These are phyloP conservation scores for Aquilaria malaccensis DNA, from an alignment of 345 rosid genomes.

Conservation along the genomic window DNA sequence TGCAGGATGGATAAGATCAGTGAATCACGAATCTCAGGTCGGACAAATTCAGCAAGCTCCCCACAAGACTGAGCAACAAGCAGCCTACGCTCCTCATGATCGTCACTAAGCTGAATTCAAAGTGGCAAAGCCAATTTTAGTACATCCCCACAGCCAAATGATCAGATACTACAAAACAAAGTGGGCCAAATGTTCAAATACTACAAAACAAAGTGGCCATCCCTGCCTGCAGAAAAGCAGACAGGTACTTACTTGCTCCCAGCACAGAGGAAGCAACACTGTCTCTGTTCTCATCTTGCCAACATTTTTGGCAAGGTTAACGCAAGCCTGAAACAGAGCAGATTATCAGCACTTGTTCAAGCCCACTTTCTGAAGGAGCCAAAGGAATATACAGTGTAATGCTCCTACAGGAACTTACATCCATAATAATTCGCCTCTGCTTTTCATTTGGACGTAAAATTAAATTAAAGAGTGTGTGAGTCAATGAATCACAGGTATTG, in stretches of 20 bases:
- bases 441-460: constrained; percentile 92
- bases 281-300: constrained; percentile 94
- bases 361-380: constrained; percentile 1
- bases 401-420: constrained; percentile 44
- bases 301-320: constrained; percentile 77
- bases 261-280: constrained; percentile 89
- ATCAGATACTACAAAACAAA: constrained; percentile 8
- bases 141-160: constrained; percentile 9
- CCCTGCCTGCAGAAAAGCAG: no score
- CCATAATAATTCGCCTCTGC: constrained; percentile 83
- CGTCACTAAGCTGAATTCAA: constrained; percentile 65
- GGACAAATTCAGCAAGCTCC: constrained; percentile 80
- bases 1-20: constrained; percentile 81
- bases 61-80: constrained; percentile 96
- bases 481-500: constrained; percentile 67
- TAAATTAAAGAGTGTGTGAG: constrained; percentile 78
- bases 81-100: constrained; percentile 88
- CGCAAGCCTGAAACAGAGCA: constrained; percentile 59
- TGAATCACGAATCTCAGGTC: constrained; percentile 90
- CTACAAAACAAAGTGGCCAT: constrained; percentile 7
- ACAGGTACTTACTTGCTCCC: constrained; percentile 72
- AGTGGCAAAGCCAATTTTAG: background rate
- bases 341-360: constrained; percentile 16
- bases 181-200: constrained; percentile 2
- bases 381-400: constrained; percentile 8